These are phyloP conservation scores for Pisolithus tinctorius DNA, from an alignment of 768 basidiomycete genomes.

Conservation along the genomic window DNA sequence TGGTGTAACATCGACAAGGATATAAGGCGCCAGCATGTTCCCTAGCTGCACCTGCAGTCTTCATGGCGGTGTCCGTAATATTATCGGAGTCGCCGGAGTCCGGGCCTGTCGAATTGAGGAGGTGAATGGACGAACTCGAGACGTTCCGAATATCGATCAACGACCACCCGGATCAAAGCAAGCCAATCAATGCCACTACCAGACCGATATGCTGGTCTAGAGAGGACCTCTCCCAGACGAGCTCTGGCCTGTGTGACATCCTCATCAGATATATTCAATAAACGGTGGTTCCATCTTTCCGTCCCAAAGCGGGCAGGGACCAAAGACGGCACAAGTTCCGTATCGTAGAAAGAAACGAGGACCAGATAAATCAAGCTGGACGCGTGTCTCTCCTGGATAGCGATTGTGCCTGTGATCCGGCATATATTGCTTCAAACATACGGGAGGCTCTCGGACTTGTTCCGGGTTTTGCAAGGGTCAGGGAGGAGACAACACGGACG, in stretches of 20 bases:
- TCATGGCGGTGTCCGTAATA: background rate
- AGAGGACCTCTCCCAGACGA: background rate
- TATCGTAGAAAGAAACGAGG: slow-evolving; percentile 40
- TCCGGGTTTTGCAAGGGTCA: too few relatives aligned
- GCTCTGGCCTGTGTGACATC: background rate
- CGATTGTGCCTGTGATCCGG: too few relatives aligned
- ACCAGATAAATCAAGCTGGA: slow-evolving; percentile 36
- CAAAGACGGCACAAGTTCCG: slow-evolving; percentile 31
- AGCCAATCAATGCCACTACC: background rate
- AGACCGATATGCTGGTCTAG: background rate
- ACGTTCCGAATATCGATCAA: too few relatives aligned
- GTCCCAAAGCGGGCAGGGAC: slow-evolving; percentile 14
- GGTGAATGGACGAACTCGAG: too few relatives aligned
- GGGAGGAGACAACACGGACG: too few relatives aligned
- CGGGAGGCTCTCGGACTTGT: too few relatives aligned
- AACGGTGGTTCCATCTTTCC: slow-evolving; percentile 30
- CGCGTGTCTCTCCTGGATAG: slow-evolving; percentile 34
- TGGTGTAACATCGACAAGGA: background rate
- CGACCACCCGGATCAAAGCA: too few relatives aligned
- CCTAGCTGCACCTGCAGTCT: background rate
- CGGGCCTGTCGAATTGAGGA: too few relatives aligned
- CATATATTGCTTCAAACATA: too few relatives aligned
- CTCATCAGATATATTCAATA: slow-evolving; percentile 20
- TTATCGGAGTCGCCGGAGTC: too few relatives aligned
- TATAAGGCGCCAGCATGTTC: background rate